Conservation (phyloP, 2,329 filamentous ascomycete species). For the Tolypocladium guangdongense region DNA sequence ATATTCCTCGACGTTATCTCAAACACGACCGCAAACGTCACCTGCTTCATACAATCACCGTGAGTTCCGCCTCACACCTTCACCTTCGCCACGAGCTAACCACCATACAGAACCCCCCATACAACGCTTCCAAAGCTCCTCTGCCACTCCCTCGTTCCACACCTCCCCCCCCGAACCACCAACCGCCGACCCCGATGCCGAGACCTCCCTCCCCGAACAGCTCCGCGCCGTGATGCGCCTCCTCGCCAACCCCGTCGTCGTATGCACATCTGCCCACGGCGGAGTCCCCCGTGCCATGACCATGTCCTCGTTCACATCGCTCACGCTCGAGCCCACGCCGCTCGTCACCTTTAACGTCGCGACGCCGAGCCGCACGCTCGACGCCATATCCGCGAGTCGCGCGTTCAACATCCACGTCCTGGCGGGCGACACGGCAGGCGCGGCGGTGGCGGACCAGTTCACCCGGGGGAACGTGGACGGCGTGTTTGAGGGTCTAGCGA, state of each 20-base stretch:
- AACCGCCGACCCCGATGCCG: constrained; percentile 21
- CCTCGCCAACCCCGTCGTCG: constrained; percentile 43
- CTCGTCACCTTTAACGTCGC: constrained; percentile 47
- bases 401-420: constrained; percentile 47
- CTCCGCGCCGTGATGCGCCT: constrained; percentile 43
- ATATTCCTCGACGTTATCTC: background rate
- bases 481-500: constrained; percentile 26
- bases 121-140: background rate
- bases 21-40: background rate
- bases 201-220: constrained; percentile 29
- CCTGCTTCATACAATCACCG: background rate
- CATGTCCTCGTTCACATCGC: constrained; percentile 48
- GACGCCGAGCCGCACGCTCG: constrained; percentile 43
- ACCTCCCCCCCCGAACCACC: constrained; percentile 14
- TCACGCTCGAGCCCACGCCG: constrained; percentile 40
- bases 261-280: constrained; percentile 36
- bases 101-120: background rate
- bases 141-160: constrained; percentile 5
- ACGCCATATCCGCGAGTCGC: constrained; percentile 33
- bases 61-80: background rate
- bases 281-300: constrained; percentile 39
- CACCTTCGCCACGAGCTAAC: background rate
- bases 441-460: constrained; percentile 39
- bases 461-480: constrained; percentile 34
- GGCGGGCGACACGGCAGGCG: constrained; percentile 33